Evolutionary conservation across 2,329 filamentous ascomycete species (phyloP).

Genomic region (Alternaria metachromatica): DNA sequence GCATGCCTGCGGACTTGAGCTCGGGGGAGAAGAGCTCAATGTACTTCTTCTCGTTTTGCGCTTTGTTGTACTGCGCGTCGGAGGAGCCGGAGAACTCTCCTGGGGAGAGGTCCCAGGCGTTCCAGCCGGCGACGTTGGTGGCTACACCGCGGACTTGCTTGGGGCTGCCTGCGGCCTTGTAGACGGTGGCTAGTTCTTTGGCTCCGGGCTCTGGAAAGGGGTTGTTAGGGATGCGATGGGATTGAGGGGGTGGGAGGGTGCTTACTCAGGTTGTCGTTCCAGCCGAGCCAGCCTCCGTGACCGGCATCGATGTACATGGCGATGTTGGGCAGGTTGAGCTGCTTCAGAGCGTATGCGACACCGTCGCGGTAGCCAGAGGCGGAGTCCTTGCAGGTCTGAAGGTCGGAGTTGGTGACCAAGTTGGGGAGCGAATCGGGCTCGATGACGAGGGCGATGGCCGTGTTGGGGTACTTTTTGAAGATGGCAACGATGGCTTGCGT

Average conservation of each 20-base stretch:
- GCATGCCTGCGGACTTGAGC: slow-evolving; percentile 56
- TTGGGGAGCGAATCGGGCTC: slow-evolving; percentile 71
- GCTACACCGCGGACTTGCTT: slow-evolving; percentile 60
- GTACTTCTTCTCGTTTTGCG: slow-evolving; percentile 61
- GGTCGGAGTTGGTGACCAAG: slow-evolving; percentile 66
- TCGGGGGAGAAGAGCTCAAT: slow-evolving; percentile 60
- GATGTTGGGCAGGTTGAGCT: slow-evolving; percentile 68
- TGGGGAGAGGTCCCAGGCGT: slow-evolving; percentile 57
- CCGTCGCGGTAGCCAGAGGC: slow-evolving; percentile 64
- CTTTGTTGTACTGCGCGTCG: slow-evolving; percentile 50
- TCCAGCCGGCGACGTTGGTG: slow-evolving; percentile 67
- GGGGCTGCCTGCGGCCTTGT: slow-evolving; percentile 57
- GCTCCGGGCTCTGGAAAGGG: slow-evolving; percentile 54
- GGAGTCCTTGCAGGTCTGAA: slow-evolving; percentile 63
- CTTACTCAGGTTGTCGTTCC: slow-evolving; percentile 63
- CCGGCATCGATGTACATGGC: slow-evolving; percentile 70
- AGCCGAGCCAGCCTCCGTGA: slow-evolving; percentile 71
- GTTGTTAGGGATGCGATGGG: background rate
- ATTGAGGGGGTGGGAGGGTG: slow-evolving; percentile 5
- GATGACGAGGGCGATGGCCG: slow-evolving; percentile 51
- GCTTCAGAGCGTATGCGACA: slow-evolving; percentile 64
- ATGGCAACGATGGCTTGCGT: slow-evolving; percentile 57
- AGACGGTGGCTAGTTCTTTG: slow-evolving; percentile 57
- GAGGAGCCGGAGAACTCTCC: slow-evolving; percentile 45
- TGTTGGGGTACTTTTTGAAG: slow-evolving; percentile 61